Evolutionary conservation across 352 stramenopile species (phyloP).

Genomic region (Elongisporangium anandrum): DNA sequence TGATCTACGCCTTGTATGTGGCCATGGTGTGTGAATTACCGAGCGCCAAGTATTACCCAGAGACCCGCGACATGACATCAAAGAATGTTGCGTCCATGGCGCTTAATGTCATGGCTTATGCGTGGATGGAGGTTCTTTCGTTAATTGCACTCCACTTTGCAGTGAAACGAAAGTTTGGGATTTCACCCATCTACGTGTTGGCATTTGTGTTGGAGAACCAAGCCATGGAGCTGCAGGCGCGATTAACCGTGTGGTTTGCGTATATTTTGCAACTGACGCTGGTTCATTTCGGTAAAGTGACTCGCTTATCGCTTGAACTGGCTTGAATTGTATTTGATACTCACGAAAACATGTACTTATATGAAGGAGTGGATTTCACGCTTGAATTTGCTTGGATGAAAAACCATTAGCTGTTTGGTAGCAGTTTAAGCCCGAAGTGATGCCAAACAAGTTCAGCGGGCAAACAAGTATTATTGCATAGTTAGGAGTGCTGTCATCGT

Average conservation of each 20-base stretch:
- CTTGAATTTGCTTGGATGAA: not conserved
- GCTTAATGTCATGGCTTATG: not conserved
- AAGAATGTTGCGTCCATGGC: not conserved
- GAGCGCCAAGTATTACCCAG: not conserved
- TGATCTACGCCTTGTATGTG: not conserved
- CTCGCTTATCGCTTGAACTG: no score
- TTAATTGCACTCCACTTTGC: slow-evolving; percentile 1
- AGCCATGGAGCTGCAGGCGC: not conserved
- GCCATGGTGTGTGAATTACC: not conserved
- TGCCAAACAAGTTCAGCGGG: no score
- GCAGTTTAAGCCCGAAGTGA: no score
- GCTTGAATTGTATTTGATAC: no score
- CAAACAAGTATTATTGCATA: no score
- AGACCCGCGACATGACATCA: not conserved
- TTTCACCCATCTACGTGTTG: slow-evolving; percentile 1
- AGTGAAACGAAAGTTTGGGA: slow-evolving; percentile 1
- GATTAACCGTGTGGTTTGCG: slow-evolving; percentile 1
- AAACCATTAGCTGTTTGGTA: no score
- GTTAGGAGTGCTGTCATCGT: no score
- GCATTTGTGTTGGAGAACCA: slow-evolving; percentile 3
- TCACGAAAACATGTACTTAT: not conserved
- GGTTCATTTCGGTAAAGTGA: slow-evolving; percentile 4
- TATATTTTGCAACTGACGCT: not conserved
- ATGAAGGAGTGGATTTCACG: slow-evolving; percentile 1
- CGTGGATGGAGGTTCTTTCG: not conserved